phyloP scores from a whole-genome alignment of 306 rosid genomes.

The Medicago lupulina region DNA sequence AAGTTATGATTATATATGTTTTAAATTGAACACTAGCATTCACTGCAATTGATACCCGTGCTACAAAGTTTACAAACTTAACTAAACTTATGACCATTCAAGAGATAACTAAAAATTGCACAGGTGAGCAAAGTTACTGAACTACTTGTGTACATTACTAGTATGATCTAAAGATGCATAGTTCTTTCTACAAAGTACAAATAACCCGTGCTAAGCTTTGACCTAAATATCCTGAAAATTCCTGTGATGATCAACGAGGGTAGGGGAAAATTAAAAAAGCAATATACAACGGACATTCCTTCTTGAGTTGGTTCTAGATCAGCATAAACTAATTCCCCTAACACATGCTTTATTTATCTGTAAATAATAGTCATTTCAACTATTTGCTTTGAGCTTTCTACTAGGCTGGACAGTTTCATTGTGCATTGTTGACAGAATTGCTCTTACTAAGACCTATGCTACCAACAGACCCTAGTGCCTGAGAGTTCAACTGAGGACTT shows the following conservation, averaged over 20 bases:
- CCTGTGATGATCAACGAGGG: constrained; percentile 13
- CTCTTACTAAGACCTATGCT: constrained; percentile 81
- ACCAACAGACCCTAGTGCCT: constrained; percentile 83
- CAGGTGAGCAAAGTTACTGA: background rate
- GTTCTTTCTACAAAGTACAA: constrained; percentile 1
- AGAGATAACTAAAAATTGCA: background rate
- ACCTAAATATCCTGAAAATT: constrained; percentile 20
- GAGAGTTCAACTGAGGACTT: constrained; percentile 83
- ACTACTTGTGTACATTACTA: background rate
- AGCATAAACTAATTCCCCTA: background rate
- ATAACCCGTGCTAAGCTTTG: background rate
- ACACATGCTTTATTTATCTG: constrained; percentile 29
- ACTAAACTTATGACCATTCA: background rate
- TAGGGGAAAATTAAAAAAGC: constrained; percentile 15
- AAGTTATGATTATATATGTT: too few relatives aligned
- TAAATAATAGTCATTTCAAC: background rate
- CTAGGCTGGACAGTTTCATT: constrained; percentile 33
- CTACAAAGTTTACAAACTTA: background rate
- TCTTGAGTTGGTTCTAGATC: constrained; percentile 12
- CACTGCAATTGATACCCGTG: background rate
- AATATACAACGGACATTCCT: constrained; percentile 44
- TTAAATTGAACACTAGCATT: too few relatives aligned
- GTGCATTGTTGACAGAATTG: constrained; percentile 72
- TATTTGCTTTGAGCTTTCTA: constrained; percentile 10
- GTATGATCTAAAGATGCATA: background rate